phyloP scores from a whole-genome alignment of 768 basidiomycete species.

The Dacryopinax primogenitus region DNA sequence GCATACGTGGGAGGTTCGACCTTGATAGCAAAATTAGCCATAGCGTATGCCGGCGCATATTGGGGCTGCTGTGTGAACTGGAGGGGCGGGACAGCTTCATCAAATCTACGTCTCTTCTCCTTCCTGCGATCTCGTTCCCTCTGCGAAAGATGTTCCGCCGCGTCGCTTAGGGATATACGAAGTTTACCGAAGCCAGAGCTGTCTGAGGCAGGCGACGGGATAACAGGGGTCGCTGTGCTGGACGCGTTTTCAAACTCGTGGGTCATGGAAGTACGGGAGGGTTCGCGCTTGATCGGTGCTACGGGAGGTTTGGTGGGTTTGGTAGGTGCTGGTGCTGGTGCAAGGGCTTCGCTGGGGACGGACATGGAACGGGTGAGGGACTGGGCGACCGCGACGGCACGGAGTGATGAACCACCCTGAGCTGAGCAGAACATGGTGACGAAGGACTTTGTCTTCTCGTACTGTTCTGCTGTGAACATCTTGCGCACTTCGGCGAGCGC shows the following conservation, averaged over 20 bases:
- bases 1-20: not conserved
- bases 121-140: not conserved
- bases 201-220: conserved; percentile 4
- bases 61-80: not conserved
- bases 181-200: not conserved
- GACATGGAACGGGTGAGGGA: conserved; percentile 7
- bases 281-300: conserved; percentile 1
- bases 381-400: conserved; percentile 1
- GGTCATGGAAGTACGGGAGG: not conserved
- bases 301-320: not conserved
- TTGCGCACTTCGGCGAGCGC: conserved; percentile 3
- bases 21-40: not conserved
- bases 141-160: not conserved
- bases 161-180: not conserved
- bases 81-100: not conserved
- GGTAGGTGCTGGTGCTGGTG: not conserved
- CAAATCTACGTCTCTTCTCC: not conserved
- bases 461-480: conserved; percentile 7
- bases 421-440: conserved; percentile 8
- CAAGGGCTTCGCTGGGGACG: not conserved
- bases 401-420: not conserved
- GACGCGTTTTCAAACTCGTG: conserved; percentile 5
- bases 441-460: conserved; percentile 8
- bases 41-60: not conserved
- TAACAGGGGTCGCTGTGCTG: not conserved